Base-by-base conservation (phyloP, 176 grass and related monocot species). In the Phoenix dactylifera region DNA sequence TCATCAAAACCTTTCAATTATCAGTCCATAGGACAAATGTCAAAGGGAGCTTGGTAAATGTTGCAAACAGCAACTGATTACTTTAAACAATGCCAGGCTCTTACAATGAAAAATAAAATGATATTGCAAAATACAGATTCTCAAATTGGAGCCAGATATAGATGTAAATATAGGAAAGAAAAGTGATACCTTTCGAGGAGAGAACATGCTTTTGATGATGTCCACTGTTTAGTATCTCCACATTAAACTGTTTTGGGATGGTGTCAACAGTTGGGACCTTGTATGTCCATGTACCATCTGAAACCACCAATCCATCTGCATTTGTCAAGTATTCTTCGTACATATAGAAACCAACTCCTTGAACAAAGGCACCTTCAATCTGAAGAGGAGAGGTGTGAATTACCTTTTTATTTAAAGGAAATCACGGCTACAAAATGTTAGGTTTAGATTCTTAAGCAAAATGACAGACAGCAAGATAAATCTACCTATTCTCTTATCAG, bases 281-380 rank as follows among this genome's bases (percentile, higher is more conserved):
- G 75, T 97, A 97, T 57, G 87, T 97, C 93, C 93, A 97, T 26
- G 87, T 97, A 26, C 93, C 81, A 23, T 97, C 92, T 3, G 92
- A 83, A 60, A 82, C 60, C 57, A 88, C 72, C 83, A 97, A 58
- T 50, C 92, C 92, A 63, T 97, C 76, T 0, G 73, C 62, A 52
- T 91, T 91, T 57, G 60, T 85, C 3, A 82, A 60, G 10, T 97
- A 85, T 52, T 97, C 87, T 72, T 91, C 84, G 0, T 6, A 75
- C 87, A 97, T 82, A 73, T 91, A 97, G 66, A 82, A 97, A 26
- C 84, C 93, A 66, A 97, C 85, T 60, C 93, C 93, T 81, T 97
- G 87, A 71, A 91, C 76, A 76, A 91, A 97, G 52, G 87, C 84
- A 32, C 87, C 93, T 85, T 97, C 93, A 77, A 97, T 76, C 93